phyloP scores from a whole-genome alignment of 2,329 filamentous ascomycete genomes.

The Hypomyces perniciosus region DNA sequence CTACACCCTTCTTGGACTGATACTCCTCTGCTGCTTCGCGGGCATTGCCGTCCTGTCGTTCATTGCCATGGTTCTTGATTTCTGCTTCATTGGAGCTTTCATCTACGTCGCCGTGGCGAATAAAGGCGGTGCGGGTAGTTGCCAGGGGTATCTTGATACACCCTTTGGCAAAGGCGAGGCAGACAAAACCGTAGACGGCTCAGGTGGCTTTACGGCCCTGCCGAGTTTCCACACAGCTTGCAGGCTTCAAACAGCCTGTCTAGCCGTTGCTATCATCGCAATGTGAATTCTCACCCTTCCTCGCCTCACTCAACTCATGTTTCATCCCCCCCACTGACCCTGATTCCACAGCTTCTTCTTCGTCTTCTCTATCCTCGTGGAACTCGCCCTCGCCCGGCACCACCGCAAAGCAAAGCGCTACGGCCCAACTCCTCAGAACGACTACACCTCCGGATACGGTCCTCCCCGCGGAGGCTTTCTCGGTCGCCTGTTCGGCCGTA shows the following conservation, averaged over 20 bases:
- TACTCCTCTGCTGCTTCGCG: conserved; percentile 74
- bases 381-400: conserved; percentile 61
- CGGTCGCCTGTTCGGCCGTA: conserved; percentile 27
- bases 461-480: conserved; percentile 27
- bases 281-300: conserved; percentile 46
- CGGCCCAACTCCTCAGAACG: conserved; percentile 42
- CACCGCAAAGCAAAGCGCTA: conserved; percentile 70
- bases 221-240: conserved; percentile 54
- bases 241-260: conserved; percentile 66
- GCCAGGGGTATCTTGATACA: conserved; percentile 54
- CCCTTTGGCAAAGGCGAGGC: conserved; percentile 62
- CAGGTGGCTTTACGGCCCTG: conserved; percentile 41
- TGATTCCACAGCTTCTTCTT: conserved; percentile 59
- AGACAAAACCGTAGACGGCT: conserved; percentile 41
- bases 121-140: conserved; percentile 60
- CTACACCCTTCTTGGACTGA: conserved; percentile 66
- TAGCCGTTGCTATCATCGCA: conserved; percentile 72
- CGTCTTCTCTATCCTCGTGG: conserved; percentile 62
- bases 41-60: conserved; percentile 68
- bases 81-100: conserved; percentile 70
- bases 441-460: conserved; percentile 56
- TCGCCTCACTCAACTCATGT: background rate
- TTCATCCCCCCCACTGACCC: background rate
- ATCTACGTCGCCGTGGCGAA: conserved; percentile 76
- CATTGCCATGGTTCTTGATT: conserved; percentile 67